Evolutionary conservation across 345 rosid genomes (phyloP), one percentile per base, ranked within the genome.

Genomic region (Citrus maxima): DNA sequence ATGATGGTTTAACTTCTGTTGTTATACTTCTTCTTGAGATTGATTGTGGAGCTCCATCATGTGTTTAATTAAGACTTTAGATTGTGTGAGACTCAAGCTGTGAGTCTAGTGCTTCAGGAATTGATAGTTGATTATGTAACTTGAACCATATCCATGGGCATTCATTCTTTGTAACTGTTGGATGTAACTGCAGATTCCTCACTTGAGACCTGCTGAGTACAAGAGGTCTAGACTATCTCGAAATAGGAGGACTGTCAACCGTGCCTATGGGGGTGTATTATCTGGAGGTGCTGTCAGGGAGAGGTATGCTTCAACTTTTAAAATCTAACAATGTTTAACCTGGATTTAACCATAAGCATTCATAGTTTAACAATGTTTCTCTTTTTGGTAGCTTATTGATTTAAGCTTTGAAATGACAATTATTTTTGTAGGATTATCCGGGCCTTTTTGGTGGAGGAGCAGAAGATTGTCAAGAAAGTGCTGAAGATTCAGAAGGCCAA

Each of bases 181-280:
- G 42, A 40, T n/a, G 12, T 28, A 30, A 60, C 63, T 69, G 46
- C 77, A 77, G 85, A 80, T 82, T 77, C 81, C 87, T 40, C 85
- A 80, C 59, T 61, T 85, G 77, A 80, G 87, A 40, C 87, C 85
- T 46, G 65, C 83, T 37, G 85, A 85, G 24, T 85, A 85, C 81
- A 85, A 85, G 80, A 85, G 85, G 37, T 82, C 87, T 64, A 77
- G 85, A 40, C 68, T 85, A 42, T 60, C 85, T 19, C 80, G 83
- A 77, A 85, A 82, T 63, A 63, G 81, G 13, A 80, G 85, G 77
- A 85, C 85, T 34, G 87, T 85, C 32, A 85, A 82, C 70, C 83
- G 87, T 65, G 73, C 85, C 18, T 82, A 85, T 80, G 87, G 87
- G 9, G 87, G 85, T 58, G 87, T 85, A 16, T 35, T 85, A 68